Conservation (phyloP, 1,284 basidiomycete genomes). For the Clitocybe nebularis region DNA sequence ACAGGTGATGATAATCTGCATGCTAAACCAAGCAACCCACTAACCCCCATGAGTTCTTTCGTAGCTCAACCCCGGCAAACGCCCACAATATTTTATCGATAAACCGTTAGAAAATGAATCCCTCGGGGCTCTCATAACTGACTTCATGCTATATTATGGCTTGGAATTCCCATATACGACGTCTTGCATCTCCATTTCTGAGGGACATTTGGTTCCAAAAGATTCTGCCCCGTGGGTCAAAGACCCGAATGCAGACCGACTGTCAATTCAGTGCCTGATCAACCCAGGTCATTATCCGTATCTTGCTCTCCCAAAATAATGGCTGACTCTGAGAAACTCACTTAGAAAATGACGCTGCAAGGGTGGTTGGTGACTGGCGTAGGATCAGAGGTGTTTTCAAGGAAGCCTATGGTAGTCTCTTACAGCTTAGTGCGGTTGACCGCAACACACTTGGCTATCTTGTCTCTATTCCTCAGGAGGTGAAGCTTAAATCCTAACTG, state of each 20-base stretch:
- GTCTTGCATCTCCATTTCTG: conserved; percentile 37
- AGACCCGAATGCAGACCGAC: conserved; percentile 18
- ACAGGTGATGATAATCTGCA: conserved; percentile 44
- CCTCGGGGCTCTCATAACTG: conserved; percentile 40
- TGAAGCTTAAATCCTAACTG: no score
- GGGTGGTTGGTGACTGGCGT: conserved; percentile 29
- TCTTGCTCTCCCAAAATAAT: background rate
- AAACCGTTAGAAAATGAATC: conserved; percentile 35
- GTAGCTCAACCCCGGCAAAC: conserved; percentile 38
- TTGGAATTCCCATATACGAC: conserved; percentile 37
- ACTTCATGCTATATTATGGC: conserved; percentile 46
- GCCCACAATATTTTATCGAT: conserved; percentile 30
- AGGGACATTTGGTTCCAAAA: conserved; percentile 34
- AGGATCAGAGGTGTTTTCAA: conserved; percentile 33
- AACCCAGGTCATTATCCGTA: conserved; percentile 27
- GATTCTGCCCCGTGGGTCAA: conserved; percentile 31
- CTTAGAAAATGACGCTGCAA: conserved; percentile 37
- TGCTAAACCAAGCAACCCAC: background rate
- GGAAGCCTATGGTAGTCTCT: conserved; percentile 24
- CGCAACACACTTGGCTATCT: conserved; percentile 22
- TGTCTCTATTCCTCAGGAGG: conserved; percentile 15
- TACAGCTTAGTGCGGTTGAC: conserved; percentile 15
- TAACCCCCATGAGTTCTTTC: background rate
- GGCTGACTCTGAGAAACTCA: background rate
- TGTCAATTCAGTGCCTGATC: conserved; percentile 42